Percentiles rank a stretch among this genome's conserved stretches.
Evolutionary conservation across 2,329 filamentous ascomycete genomes (phyloP).

Genomic region (Epichloe bromicola): DNA sequence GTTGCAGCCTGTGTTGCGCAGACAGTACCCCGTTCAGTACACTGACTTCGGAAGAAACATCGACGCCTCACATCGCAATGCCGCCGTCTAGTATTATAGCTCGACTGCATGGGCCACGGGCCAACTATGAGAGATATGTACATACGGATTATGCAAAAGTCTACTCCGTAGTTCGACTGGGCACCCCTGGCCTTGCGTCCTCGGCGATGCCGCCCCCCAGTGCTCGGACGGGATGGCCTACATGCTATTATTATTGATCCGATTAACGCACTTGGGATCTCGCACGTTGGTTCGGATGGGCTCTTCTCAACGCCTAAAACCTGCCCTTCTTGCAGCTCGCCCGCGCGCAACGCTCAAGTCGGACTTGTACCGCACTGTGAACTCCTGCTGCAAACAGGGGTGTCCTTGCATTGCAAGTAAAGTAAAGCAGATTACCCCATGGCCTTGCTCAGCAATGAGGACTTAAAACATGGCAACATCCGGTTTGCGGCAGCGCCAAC

Average conservation of each 20-base stretch:
- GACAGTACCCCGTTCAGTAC: neutral
- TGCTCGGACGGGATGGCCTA: slow-evolving; percentile 3
- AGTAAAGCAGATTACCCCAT: slow-evolving; percentile 1
- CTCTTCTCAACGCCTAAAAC: neutral
- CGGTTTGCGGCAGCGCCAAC: neutral
- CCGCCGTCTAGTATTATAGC: neutral
- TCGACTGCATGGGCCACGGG: neutral
- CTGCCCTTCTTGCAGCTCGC: neutral
- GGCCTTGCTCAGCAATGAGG: neutral
- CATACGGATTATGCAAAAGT: no score
- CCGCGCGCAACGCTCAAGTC: neutral
- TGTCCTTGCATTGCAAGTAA: slow-evolving; percentile 1
- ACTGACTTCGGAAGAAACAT: neutral
- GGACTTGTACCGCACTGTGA: neutral
- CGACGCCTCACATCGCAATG: neutral
- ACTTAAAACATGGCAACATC: neutral
- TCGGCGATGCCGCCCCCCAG: slow-evolving; percentile 2
- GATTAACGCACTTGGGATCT: neutral
- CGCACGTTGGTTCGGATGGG: slow-evolving; percentile 4
- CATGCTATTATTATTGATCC: neutral
- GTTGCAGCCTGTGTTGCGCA: slow-evolving; percentile 6
- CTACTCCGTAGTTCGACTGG: neutral
- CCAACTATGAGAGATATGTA: neutral
- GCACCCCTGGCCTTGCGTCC: neutral
- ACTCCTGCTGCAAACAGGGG: slow-evolving; percentile 1